Evolutionary conservation across 768 basidiomycete species (phyloP).

Genomic region (Megacollybia marginata): DNA sequence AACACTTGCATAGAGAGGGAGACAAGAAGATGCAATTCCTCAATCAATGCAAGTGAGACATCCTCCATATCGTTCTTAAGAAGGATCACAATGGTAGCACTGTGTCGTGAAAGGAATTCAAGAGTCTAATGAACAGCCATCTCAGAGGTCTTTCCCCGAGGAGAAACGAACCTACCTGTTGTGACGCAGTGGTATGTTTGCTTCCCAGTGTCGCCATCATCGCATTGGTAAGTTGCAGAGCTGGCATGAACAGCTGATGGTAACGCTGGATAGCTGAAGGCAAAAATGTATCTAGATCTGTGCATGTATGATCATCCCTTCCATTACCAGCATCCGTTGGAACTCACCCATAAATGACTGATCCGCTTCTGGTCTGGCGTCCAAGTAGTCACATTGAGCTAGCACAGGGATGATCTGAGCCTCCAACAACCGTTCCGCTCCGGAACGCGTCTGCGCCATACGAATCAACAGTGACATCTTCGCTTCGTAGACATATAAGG

Average conservation of each 20-base stretch:
- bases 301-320: constrained; percentile 1
- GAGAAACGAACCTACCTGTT: constrained; percentile 44
- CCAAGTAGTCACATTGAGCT: constrained; percentile 81
- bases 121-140: constrained; percentile 42
- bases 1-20: constrained; percentile 63
- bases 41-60: constrained; percentile 57
- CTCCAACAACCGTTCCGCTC: constrained; percentile 81
- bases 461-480: constrained; percentile 88
- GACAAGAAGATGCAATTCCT: constrained; percentile 76
- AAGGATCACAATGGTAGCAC: constrained; percentile 76
- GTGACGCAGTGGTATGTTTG: constrained; percentile 56
- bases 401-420: constrained; percentile 67
- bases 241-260: constrained; percentile 85
- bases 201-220: constrained; percentile 72
- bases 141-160: neutral
- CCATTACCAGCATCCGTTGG: neutral
- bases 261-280: constrained; percentile 85
- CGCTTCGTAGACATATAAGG: constrained; percentile 90
- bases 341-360: constrained; percentile 72
- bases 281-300: constrained; percentile 82
- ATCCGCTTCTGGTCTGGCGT: constrained; percentile 77
- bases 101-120: constrained; percentile 76
- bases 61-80: constrained; percentile 67
- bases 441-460: constrained; percentile 73
- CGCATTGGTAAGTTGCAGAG: constrained; percentile 72